Conservation (phyloP, 805 yeast genomes). For the Ogataea ramenticola region DNA sequence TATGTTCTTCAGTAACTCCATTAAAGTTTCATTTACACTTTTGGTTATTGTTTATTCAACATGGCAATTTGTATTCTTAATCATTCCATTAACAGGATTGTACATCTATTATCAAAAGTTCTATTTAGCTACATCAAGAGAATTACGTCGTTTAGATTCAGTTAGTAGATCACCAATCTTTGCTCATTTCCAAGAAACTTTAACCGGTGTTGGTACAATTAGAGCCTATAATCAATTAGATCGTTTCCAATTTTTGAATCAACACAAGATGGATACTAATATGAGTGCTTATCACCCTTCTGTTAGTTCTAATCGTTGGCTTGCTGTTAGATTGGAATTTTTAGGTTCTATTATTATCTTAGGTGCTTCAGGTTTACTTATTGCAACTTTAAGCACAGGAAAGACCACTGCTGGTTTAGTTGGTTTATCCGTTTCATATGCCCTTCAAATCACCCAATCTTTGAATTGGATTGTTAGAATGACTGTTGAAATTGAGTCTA, state of each 20-base stretch:
- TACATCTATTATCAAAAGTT: slow-evolving; percentile 71
- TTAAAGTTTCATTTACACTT: slow-evolving; percentile 68
- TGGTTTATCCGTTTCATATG: slow-evolving; percentile 90
- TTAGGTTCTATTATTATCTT: slow-evolving; percentile 85
- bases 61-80: slow-evolving; percentile 72
- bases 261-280: slow-evolving; percentile 71
- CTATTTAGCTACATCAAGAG: slow-evolving; percentile 72
- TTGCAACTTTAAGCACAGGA: slow-evolving; percentile 62
- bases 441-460: slow-evolving; percentile 87
- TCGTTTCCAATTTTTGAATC: slow-evolving; percentile 59
- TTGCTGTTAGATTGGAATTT: slow-evolving; percentile 89
- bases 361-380: slow-evolving; percentile 77
- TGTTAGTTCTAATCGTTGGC: slow-evolving; percentile 92
- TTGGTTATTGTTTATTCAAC: slow-evolving; percentile 78
- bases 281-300: slow-evolving; percentile 91
- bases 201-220: slow-evolving; percentile 68
- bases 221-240: slow-evolving; percentile 64
- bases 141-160: slow-evolving; percentile 75
- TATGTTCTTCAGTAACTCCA: slow-evolving; percentile 54
- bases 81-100: slow-evolving; percentile 60
- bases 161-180: slow-evolving; percentile 73
- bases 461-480: slow-evolving; percentile 97
- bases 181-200: slow-evolving; percentile 79
- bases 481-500: slow-evolving; percentile 98
- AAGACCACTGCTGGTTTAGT: slow-evolving; percentile 80